Evolutionary conservation across 495 filamentous ascomycete genomes (phyloP).

Genomic region (Podospora tetraspora): DNA sequence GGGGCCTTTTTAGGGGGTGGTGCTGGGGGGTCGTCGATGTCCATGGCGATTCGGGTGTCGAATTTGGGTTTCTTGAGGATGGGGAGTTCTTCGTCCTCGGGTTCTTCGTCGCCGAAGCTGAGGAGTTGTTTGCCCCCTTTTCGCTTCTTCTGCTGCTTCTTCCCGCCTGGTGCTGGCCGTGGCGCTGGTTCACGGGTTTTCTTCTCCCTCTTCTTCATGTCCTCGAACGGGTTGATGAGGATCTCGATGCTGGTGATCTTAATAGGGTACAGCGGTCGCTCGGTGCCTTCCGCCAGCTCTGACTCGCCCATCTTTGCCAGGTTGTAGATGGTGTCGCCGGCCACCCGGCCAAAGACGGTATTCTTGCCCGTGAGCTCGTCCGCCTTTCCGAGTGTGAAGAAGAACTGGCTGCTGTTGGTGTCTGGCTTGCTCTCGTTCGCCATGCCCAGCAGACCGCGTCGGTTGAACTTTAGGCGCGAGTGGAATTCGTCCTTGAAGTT

Average conservation of each 20-base stretch:
- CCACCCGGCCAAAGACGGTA: conserved; percentile 88
- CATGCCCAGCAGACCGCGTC: conserved; percentile 88
- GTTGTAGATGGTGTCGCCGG: conserved; percentile 93
- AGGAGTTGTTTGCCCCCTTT: conserved; percentile 74
- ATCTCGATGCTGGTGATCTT: conserved; percentile 77
- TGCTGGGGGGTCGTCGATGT: conserved; percentile 36
- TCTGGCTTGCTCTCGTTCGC: conserved; percentile 71
- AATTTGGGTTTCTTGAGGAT: conserved; percentile 86
- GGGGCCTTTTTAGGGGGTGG: neutral
- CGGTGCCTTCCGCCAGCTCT: conserved; percentile 72
- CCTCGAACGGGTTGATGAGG: conserved; percentile 82
- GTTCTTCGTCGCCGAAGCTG: conserved; percentile 88
- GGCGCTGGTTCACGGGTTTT: conserved; percentile 39
- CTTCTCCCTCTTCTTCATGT: conserved; percentile 68
- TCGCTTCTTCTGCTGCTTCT: conserved; percentile 72
- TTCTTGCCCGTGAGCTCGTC: conserved; percentile 83
- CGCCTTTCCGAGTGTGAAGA: conserved; percentile 79
- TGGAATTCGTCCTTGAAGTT: conserved; percentile 88
- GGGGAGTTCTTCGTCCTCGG: conserved; percentile 56
- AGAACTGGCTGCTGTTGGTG: conserved; percentile 93
- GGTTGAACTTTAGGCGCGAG: conserved; percentile 84
- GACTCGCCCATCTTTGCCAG: conserved; percentile 85
- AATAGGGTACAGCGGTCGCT: conserved; percentile 81
- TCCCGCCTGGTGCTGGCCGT: conserved; percentile 39
- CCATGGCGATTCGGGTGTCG: conserved; percentile 75